Evolutionary conservation across 306 rosid species (phyloP).

Genomic region (Alnus rubra): DNA sequence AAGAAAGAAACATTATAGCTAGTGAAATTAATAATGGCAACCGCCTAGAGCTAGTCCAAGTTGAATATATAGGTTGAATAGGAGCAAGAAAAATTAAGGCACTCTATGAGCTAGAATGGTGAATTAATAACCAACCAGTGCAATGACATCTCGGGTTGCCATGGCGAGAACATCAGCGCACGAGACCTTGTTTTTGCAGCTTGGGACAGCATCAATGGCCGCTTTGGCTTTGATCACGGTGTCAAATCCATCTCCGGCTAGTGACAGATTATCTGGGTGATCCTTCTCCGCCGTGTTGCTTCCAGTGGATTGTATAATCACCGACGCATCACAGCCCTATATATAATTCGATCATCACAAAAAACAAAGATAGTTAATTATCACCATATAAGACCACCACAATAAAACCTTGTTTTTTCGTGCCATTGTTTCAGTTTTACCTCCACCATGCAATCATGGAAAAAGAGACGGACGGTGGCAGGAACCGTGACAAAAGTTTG

Average conservation of each 20-base stretch:
- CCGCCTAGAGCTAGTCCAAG: not conserved
- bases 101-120: not conserved
- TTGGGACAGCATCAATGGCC: constrained; percentile 66
- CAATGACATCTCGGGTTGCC: constrained; percentile 75
- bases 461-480: constrained; percentile 84
- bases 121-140: constrained; percentile 51
- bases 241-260: constrained; percentile 90
- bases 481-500: constrained; percentile 88
- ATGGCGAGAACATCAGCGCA: constrained; percentile 85
- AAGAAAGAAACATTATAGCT: not conserved
- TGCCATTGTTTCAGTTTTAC: constrained; percentile 25
- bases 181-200: constrained; percentile 71
- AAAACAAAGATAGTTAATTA: not conserved
- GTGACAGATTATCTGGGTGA: constrained; percentile 71
- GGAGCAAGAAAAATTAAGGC: not conserved
- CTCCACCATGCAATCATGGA: constrained; percentile 88
- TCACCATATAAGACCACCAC: no score
- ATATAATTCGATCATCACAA: constrained; percentile 11
- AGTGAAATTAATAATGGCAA: no score
- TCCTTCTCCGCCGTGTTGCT: constrained; percentile 77
- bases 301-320: constrained; percentile 43
- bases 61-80: not conserved
- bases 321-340: constrained; percentile 83
- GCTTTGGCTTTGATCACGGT: constrained; percentile 74
- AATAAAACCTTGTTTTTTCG: no score